Percentiles rank a stretch among this genome's conserved stretches.
Conservation (phyloP, 225 moss, liverwort and hornwort species). For the Antitrichia curtipendula region DNA sequence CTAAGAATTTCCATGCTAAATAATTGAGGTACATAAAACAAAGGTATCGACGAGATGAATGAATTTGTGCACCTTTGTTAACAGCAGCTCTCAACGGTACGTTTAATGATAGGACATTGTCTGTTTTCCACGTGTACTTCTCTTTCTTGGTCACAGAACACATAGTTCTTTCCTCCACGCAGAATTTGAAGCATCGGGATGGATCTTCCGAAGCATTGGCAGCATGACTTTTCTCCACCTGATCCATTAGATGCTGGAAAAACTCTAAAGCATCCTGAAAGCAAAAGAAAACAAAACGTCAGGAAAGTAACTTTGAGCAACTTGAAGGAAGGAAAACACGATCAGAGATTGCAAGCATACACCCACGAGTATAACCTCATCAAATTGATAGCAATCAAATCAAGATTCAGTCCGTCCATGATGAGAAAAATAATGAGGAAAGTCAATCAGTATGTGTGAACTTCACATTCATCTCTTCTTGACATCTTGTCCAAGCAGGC, state of each 20-base stretch:
- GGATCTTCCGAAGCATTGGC: conserved; percentile 44
- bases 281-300: neutral
- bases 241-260: conserved; percentile 82
- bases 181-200: conserved; percentile 78
- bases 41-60: neutral
- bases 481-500: neutral
- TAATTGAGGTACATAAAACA: neutral
- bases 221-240: conserved; percentile 55
- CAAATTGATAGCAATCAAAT: neutral
- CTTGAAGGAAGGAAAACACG: neutral
- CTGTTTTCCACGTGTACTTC: conserved; percentile 60
- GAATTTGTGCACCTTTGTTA: conserved; percentile 50
- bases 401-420: neutral
- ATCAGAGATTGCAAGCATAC: neutral
- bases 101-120: conserved; percentile 72
- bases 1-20: neutral
- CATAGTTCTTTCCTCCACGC: conserved; percentile 73
- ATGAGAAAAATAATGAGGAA: neutral
- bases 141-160: conserved; percentile 74
- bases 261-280: conserved; percentile 88
- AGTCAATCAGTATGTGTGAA: neutral
- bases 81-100: conserved; percentile 70
- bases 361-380: neutral
- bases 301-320: neutral
- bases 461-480: neutral